Evolutionary conservation across 202 grass and related monocot genomes (phyloP).

Genomic region (Eragrostis tef): DNA sequence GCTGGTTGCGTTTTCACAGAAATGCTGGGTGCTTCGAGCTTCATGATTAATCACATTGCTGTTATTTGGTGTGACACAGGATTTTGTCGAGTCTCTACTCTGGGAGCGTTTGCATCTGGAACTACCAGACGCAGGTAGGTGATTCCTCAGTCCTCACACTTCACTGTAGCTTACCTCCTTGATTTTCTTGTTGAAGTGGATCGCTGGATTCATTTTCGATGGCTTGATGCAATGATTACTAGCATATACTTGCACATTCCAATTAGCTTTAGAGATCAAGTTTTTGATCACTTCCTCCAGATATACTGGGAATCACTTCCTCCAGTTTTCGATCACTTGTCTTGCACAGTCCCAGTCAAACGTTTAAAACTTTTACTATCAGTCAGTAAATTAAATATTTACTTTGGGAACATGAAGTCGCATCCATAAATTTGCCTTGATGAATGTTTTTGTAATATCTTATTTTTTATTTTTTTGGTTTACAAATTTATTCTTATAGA

Average conservation of each 20-base stretch:
- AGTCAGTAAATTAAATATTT: background rate
- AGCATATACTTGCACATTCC: background rate
- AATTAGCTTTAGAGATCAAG: constrained; percentile 1
- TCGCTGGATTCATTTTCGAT: background rate
- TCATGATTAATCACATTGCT: constrained; percentile 19
- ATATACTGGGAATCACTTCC: background rate
- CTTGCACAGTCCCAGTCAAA: background rate
- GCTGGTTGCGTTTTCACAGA: background rate
- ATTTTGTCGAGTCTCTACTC: constrained; percentile 78
- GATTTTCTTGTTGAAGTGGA: constrained; percentile 7
- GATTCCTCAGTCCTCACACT: background rate
- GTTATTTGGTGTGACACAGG: constrained; percentile 49
- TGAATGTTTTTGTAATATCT: background rate
- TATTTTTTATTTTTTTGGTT: background rate
- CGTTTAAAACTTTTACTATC: background rate
- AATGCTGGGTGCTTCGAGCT: constrained; percentile 5
- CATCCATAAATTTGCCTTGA: too few species aligned
- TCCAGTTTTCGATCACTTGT: background rate
- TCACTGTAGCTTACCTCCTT: background rate
- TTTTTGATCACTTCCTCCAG: too few species aligned
- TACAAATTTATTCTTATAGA: background rate
- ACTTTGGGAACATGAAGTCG: too few species aligned
- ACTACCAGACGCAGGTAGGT: constrained; percentile 75
- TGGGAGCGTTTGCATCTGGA: constrained; percentile 79
- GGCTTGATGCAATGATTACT: background rate